These are phyloP conservation scores for Pogostemon cablin DNA, from an alignment of 257 asterid genomes.

Conservation along the genomic window DNA sequence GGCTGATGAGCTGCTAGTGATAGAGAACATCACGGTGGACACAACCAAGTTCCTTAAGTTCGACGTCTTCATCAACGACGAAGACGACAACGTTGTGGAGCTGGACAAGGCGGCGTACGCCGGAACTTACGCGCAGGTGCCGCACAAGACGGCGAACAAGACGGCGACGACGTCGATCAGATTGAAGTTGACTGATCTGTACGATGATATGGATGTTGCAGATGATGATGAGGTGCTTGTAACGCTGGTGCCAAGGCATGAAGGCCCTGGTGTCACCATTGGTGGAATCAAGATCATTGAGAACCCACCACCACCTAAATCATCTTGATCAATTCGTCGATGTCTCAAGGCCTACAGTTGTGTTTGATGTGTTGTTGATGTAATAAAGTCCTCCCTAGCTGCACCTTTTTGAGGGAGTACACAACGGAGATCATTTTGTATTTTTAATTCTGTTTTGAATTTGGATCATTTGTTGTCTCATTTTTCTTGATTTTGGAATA, in stretches of 20 bases:
- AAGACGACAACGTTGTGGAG: slow-evolving; percentile 35
- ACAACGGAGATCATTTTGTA: background rate
- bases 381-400: background rate
- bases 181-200: slow-evolving; percentile 51
- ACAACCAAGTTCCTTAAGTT: slow-evolving; percentile 36
- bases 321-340: slow-evolving; percentile 3
- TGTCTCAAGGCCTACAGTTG: background rate
- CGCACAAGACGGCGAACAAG: slow-evolving; percentile 38
- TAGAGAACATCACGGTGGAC: slow-evolving; percentile 37
- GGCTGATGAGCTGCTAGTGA: slow-evolving; percentile 36
- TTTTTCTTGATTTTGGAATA: background rate
- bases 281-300: slow-evolving; percentile 54
- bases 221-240: slow-evolving; percentile 55
- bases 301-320: slow-evolving; percentile 11
- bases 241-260: slow-evolving; percentile 52
- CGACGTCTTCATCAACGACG: slow-evolving; percentile 42
- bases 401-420: background rate
- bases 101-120: slow-evolving; percentile 50
- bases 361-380: background rate
- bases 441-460: background rate
- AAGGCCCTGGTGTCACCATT: slow-evolving; percentile 46
- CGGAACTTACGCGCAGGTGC: slow-evolving; percentile 66
- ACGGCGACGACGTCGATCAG: slow-evolving; percentile 41
- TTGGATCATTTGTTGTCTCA: background rate
- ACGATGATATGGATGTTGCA: slow-evolving; percentile 58